These are phyloP conservation scores for Xylaria grammica DNA, from an alignment of 495 filamentous ascomycete genomes.

Conservation along the genomic window DNA sequence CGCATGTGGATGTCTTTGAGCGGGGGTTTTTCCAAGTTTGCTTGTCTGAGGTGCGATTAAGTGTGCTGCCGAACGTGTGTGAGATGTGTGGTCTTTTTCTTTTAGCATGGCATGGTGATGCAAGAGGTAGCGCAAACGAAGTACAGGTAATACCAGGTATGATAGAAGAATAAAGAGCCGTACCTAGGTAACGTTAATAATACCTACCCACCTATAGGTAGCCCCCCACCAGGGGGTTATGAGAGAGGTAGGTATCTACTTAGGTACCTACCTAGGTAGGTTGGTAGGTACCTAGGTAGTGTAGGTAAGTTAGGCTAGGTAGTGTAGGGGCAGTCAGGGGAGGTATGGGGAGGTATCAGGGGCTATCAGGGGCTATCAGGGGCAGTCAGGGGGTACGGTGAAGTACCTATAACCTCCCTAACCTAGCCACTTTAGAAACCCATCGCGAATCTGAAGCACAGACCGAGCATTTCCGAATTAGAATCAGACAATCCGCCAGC, in stretches of 20 bases:
- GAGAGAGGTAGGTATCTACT: not conserved
- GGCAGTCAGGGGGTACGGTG: constrained; percentile 3
- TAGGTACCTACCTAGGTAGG: no score
- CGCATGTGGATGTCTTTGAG: not conserved
- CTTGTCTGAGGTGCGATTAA: not conserved
- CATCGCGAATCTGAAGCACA: constrained; percentile 6
- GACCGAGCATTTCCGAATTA: not conserved
- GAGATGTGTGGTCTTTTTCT: not conserved
- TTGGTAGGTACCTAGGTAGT: not conserved
- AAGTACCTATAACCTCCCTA: no score
- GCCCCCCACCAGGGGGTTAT: no score
- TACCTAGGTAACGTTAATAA: no score
- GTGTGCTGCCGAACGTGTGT: not conserved
- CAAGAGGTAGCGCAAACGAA: no score
- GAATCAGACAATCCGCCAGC: no score
- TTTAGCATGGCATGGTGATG: not conserved
- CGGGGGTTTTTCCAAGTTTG: not conserved
- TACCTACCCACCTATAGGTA: no score
- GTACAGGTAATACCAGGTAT: no score
- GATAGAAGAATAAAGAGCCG: no score
- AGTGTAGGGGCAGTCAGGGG: no score
- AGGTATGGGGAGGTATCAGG: no score
- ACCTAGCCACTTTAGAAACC: not conserved
- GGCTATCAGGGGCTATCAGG: not conserved
- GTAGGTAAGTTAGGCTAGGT: no score